These are phyloP conservation scores for Acanthamoeba lugdunensis DNA, from an alignment of 208 protist species.

Conservation along the genomic window DNA sequence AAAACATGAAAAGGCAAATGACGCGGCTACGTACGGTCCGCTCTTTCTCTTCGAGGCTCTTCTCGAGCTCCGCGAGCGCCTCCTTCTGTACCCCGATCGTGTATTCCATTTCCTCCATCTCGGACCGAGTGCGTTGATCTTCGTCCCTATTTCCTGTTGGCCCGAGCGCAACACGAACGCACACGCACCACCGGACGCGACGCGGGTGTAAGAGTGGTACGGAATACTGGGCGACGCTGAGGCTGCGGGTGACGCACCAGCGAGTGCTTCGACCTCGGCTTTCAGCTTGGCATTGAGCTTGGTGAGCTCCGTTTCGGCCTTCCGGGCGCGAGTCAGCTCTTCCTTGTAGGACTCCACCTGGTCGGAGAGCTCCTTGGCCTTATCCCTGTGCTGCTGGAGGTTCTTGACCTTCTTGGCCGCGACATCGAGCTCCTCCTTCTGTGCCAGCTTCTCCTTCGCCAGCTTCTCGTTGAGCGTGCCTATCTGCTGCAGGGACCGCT, in stretches of 20 bases:
- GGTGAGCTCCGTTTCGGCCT: background rate
- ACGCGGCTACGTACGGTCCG: background rate
- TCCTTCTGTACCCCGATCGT: constrained; percentile 13
- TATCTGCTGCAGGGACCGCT: background rate
- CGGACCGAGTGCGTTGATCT: background rate
- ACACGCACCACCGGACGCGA: background rate
- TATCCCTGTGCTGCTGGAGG: constrained; percentile 7
- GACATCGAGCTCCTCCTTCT: background rate
- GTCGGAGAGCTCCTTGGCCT: constrained; percentile 35
- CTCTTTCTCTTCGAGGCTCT: background rate
- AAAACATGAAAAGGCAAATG: background rate
- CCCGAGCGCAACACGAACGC: background rate
- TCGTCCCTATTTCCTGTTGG: background rate
- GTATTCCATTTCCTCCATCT: background rate
- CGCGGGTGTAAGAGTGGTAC: background rate
- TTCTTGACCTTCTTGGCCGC: constrained; percentile 18
- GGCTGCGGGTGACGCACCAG: background rate
- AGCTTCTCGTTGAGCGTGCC: constrained; percentile 11
- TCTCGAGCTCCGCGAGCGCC: background rate
- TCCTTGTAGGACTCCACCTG: constrained; percentile 20
- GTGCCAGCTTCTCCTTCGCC: background rate
- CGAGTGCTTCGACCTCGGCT: background rate
- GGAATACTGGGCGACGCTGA: too few relatives aligned
- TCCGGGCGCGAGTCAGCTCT: background rate
- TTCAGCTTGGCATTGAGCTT: background rate